Evolutionary conservation across 2,329 filamentous ascomycete genomes (phyloP).

Genomic region (Stagonosporopsis vannaccii): DNA sequence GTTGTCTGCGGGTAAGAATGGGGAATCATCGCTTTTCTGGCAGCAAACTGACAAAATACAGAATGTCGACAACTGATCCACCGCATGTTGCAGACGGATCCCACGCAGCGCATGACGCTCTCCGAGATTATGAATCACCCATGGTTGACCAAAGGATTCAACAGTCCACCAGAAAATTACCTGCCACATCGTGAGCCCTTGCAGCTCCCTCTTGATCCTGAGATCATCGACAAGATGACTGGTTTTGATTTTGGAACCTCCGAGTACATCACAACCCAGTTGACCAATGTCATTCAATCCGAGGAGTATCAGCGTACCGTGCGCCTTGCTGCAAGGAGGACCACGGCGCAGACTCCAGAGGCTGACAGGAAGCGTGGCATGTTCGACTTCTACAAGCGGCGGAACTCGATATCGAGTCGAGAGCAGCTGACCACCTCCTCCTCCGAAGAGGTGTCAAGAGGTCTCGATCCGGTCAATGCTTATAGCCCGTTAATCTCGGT

Average conservation of each 20-base stretch:
- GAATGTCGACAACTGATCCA: constrained; percentile 94
- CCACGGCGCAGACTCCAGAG: constrained; percentile 62
- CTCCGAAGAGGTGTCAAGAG: constrained; percentile 80
- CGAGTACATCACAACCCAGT: constrained; percentile 80
- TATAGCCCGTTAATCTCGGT: constrained; percentile 92
- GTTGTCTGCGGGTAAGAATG: constrained; percentile 79
- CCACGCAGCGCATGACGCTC: constrained; percentile 83
- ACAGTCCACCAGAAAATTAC: constrained; percentile 85
- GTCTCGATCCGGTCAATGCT: constrained; percentile 88
- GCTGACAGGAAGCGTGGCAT: constrained; percentile 85
- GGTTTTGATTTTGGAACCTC: constrained; percentile 95
- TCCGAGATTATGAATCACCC: constrained; percentile 93
- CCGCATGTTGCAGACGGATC: constrained; percentile 94
- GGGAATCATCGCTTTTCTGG: background rate
- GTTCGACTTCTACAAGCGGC: constrained; percentile 96
- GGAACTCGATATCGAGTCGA: constrained; percentile 86
- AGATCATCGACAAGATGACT: constrained; percentile 91
- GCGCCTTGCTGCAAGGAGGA: constrained; percentile 73
- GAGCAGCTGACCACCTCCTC: constrained; percentile 88
- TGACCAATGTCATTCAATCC: constrained; percentile 87
- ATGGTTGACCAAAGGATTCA: constrained; percentile 95
- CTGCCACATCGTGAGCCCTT: constrained; percentile 84
- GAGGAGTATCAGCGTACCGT: constrained; percentile 91
- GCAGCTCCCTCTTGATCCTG: constrained; percentile 80
- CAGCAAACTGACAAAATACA: constrained; percentile 48